Base-by-base conservation (phyloP, 805 yeast genomes). In the Cyberlindnera veronae region DNA sequence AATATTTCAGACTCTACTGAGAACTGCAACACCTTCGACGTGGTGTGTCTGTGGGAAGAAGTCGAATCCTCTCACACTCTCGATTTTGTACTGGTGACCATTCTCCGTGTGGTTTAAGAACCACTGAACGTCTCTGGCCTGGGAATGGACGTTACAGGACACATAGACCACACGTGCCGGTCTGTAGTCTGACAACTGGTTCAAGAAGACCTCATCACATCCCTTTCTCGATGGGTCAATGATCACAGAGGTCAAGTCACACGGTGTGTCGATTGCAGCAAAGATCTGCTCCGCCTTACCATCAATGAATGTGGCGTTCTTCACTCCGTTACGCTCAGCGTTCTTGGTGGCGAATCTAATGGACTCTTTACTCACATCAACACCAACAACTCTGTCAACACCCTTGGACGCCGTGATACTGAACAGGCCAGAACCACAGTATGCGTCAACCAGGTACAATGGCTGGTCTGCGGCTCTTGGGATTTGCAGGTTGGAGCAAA, bases 161-260 rank as follows among this genome's bases (percentile, higher is more conserved):
- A 93, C 85, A 64, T 93, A 93, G n/a, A 93, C 95, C 39, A 93
- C 79, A 53, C 81, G 80, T 13, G 84, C 84, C 3, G 99, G 98
- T 46, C 76, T 70, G 63, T 85, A 93, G 16, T 71, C 86, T 16
- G 93, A 75, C 42, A 93, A 69, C 66, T 93, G 99, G 50, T 82
- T 79, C 63, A 93, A 69, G 58, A 93, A 93, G 9, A 79, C 78
- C 37, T 80, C 84, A 61, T 90, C 97, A 63, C 98, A 91, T 2
- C 99, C 99, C 62, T 91, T 93, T 61, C 99, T 79, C 31, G 98
- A 96, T 4, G 99, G 99, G 62, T 93, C 99, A 55, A 93, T 75
- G 43, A 93, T 89, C 27, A 93, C 93, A 10, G 95, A 79, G 0
- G 98, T 93, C 52, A 80, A 68, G 33, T 74, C 77, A 28, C 76